phyloP scores from a whole-genome alignment of 2,329 filamentous ascomycete species.

The Botrytis galanthina region DNA sequence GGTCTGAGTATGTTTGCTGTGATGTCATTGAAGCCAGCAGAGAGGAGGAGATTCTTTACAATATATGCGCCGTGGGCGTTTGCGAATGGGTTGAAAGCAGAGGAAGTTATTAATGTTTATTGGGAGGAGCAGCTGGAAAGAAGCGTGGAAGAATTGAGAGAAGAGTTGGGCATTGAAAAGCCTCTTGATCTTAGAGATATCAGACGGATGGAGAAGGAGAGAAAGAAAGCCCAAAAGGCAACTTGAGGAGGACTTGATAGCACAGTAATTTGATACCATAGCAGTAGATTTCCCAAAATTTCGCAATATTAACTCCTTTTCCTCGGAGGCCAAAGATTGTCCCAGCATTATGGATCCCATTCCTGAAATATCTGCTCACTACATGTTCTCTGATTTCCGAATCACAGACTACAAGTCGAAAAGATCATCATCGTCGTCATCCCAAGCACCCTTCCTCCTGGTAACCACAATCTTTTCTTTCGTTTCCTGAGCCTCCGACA shows the following conservation, averaged over 20 bases:
- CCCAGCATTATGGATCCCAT: background rate
- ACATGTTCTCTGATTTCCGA: background rate
- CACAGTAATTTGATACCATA: conserved; percentile 24
- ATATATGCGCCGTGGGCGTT: conserved; percentile 91
- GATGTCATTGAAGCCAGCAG: conserved; percentile 59
- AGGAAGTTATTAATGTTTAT: conserved; percentile 91
- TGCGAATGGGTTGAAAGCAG: conserved; percentile 70
- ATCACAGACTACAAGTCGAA: conserved; percentile 49
- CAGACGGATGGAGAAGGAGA: conserved; percentile 65
- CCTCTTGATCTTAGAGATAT: conserved; percentile 83
- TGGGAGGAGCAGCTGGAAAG: conserved; percentile 94
- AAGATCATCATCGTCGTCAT: conserved; percentile 77
- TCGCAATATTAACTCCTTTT: conserved; percentile 12
- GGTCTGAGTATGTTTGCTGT: conserved; percentile 77
- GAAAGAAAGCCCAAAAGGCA: conserved; percentile 59
- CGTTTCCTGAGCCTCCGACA: conserved; percentile 73
- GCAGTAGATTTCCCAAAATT: background rate
- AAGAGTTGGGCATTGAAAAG: conserved; percentile 76
- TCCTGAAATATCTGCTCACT: background rate
- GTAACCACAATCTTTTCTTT: conserved; percentile 85
- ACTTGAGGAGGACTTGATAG: conserved; percentile 32
- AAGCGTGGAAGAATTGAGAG: conserved; percentile 73
- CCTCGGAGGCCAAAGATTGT: background rate
- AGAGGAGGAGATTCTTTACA: conserved; percentile 64
- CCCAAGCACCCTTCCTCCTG: conserved; percentile 81